Evolutionary conservation across 148 eudicot genomes (phyloP).

Genomic region (Silene conica): DNA sequence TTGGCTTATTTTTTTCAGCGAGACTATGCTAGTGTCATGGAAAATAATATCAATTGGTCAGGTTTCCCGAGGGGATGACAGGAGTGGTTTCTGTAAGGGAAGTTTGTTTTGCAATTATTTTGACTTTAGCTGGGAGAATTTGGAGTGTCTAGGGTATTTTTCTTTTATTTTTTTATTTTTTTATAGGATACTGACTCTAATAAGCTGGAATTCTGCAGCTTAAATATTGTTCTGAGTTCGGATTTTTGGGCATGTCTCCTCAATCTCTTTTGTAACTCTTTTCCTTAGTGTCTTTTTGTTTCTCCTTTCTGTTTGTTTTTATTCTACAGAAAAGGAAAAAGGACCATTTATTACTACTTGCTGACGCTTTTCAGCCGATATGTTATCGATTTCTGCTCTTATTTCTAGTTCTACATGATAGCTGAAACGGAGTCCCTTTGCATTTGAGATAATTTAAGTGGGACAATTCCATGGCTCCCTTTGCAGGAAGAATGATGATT

Average conservation of each 20-base stretch:
- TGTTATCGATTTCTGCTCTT: not conserved
- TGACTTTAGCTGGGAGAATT: not conserved
- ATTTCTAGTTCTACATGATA: not conserved
- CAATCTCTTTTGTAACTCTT: not conserved
- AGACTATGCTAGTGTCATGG: not conserved
- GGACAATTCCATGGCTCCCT: constrained; percentile 20
- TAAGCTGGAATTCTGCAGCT: not conserved
- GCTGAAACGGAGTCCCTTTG: not conserved
- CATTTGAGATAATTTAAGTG: constrained; percentile 1
- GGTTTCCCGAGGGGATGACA: not conserved
- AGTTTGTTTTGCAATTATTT: not conserved
- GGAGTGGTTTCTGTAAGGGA: not conserved
- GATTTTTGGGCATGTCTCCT: too few relatives aligned
- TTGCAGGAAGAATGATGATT: constrained; percentile 53
- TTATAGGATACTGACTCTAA: not conserved
- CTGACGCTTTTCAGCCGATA: not conserved
- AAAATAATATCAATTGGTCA: not conserved
- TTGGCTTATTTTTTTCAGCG: not conserved
- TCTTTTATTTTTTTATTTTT: too few relatives aligned
- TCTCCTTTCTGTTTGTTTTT: not conserved
- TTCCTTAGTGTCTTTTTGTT: not conserved
- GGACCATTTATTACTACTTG: not conserved
- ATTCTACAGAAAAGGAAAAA: not conserved
- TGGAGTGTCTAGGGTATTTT: not conserved
- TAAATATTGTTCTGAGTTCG: too few relatives aligned